Evolutionary conservation across 768 basidiomycete species (phyloP).

Genomic region (Mycena venus): DNA sequence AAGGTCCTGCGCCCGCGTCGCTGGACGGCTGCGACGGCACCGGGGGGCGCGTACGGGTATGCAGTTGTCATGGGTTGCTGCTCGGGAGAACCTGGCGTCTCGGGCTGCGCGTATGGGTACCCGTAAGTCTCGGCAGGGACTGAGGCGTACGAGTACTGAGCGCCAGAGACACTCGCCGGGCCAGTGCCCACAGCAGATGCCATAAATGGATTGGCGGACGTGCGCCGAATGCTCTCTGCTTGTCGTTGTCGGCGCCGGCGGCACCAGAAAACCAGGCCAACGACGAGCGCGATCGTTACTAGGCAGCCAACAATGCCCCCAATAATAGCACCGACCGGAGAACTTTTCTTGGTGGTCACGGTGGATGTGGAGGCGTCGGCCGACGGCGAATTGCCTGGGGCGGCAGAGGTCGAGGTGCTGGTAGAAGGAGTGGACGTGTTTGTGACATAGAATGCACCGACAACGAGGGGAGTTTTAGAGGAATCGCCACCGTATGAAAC

Average conservation of each 20-base stretch:
- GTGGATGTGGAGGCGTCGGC: conserved; percentile 2
- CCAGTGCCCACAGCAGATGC: background rate
- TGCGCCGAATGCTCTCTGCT: background rate
- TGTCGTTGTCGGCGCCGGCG: conserved; percentile 11
- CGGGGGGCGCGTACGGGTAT: conserved; percentile 10
- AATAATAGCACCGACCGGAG: conserved; percentile 32
- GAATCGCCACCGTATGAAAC: conserved; percentile 39
- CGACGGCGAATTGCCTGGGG: background rate
- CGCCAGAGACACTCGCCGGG: background rate
- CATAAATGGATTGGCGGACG: conserved; percentile 17
- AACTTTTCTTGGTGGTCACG: conserved; percentile 5
- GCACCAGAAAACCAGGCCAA: conserved; percentile 27
- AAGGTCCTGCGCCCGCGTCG: background rate
- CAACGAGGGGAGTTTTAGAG: conserved; percentile 38
- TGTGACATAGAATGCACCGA: conserved; percentile 37
- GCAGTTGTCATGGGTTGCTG: background rate
- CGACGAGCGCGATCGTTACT: conserved; percentile 14
- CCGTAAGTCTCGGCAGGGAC: background rate
- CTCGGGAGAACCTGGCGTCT: background rate
- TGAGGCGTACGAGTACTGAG: conserved; percentile 11
- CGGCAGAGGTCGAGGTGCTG: background rate
- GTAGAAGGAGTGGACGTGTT: conserved; percentile 24
- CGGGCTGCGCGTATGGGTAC: background rate
- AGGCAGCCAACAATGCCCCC: conserved; percentile 34
- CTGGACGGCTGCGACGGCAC: background rate